These are phyloP conservation scores for Osmanthus fragrans DNA, from an alignment of 257 asterid genomes.

Conservation along the genomic window DNA sequence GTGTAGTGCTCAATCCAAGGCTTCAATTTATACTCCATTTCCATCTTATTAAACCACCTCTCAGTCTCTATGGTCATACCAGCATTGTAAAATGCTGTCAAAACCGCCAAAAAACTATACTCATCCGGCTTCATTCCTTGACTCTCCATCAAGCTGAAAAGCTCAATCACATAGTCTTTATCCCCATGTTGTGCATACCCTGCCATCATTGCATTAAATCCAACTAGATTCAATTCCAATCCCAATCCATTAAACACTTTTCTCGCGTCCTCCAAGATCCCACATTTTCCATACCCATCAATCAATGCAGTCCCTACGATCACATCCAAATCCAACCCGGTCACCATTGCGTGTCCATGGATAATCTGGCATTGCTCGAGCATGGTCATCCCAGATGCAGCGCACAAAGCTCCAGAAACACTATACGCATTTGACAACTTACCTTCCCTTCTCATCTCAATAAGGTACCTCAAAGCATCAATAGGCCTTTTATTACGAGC, in stretches of 20 bases:
- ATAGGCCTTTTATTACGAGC: slow-evolving; percentile 54
- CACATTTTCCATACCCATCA: slow-evolving; percentile 84
- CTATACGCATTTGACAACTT: slow-evolving; percentile 51
- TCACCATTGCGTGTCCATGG: slow-evolving; percentile 66
- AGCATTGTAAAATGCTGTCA: slow-evolving; percentile 58
- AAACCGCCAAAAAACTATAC: slow-evolving; percentile 65
- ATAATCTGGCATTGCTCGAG: slow-evolving; percentile 69
- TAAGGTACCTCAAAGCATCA: slow-evolving; percentile 53
- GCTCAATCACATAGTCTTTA: slow-evolving; percentile 30
- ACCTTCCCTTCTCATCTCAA: slow-evolving; percentile 55
- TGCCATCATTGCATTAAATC: slow-evolving; percentile 79
- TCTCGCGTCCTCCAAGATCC: slow-evolving; percentile 60
- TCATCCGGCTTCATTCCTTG: slow-evolving; percentile 53
- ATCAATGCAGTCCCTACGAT: slow-evolving; percentile 65
- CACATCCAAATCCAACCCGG: slow-evolving; percentile 43
- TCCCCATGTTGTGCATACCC: slow-evolving; percentile 80
- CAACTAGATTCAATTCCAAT: slow-evolving; percentile 31
- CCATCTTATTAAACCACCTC: slow-evolving; percentile 67
- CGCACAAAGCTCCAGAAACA: slow-evolving; percentile 66
- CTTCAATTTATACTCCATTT: slow-evolving; percentile 37
- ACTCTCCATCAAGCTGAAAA: slow-evolving; percentile 50
- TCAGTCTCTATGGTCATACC: slow-evolving; percentile 55
- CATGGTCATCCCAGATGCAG: slow-evolving; percentile 64
- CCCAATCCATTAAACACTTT: slow-evolving; percentile 53
- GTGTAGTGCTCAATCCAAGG: slow-evolving; percentile 79